Conservation (phyloP, 441 rosid species). For the Pelargonium citronellum region DNA sequence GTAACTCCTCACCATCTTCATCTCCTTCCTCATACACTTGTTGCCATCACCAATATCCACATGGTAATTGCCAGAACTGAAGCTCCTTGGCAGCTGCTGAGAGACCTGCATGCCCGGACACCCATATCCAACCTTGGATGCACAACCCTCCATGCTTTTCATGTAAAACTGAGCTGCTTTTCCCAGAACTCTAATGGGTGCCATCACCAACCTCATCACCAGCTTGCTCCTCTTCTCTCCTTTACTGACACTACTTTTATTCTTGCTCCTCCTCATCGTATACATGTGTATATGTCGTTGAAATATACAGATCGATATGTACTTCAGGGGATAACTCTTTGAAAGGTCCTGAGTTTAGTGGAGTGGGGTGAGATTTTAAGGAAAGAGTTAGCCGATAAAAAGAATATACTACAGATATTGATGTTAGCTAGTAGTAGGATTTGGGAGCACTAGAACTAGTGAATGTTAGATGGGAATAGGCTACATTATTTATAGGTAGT, state of each 20-base stretch:
- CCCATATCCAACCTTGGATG: neutral
- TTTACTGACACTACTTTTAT: neutral
- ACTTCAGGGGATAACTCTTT: too few species aligned
- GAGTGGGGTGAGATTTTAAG: too few species aligned
- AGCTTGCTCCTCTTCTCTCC: neutral
- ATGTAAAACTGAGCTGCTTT: neutral
- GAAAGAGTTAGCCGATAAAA: too few species aligned
- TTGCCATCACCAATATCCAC: too few species aligned
- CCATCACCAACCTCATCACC: neutral
- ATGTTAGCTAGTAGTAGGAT: too few species aligned
- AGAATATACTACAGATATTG: too few species aligned
- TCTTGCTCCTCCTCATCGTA: neutral
- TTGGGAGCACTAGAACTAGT: too few species aligned
- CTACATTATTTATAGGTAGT: too few species aligned
- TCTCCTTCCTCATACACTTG: neutral
- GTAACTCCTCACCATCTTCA: slow-evolving; percentile 15
- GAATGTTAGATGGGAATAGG: too few species aligned
- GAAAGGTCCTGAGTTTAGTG: too few species aligned
- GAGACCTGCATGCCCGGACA: neutral
- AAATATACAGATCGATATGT: too few species aligned
- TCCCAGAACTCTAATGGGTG: neutral
- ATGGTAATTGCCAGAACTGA: neutral
- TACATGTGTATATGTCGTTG: neutral
- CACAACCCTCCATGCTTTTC: neutral
- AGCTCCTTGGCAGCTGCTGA: neutral